These are phyloP conservation scores for Penicillium arizonense DNA, from an alignment of 495 filamentous ascomycete species.

Conservation along the genomic window DNA sequence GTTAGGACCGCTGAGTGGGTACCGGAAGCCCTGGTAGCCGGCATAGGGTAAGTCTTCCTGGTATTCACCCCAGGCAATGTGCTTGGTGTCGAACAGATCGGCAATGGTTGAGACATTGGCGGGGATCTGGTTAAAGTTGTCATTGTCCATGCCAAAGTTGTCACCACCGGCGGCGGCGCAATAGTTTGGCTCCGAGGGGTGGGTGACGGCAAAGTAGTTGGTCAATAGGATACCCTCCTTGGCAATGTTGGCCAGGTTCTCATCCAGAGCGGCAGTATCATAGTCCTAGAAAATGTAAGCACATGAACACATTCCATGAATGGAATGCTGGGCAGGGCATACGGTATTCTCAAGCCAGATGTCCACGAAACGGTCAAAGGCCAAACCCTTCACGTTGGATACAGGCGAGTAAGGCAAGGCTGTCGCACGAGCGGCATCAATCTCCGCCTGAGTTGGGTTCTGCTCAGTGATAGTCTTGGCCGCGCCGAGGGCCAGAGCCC, in stretches of 20 bases:
- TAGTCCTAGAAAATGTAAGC: conserved; percentile 47
- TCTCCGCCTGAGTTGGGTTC: conserved; percentile 31
- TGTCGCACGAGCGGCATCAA: conserved; percentile 30
- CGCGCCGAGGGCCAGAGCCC: conserved; percentile 22
- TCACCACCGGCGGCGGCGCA: conserved; percentile 61
- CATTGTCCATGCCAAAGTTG: conserved; percentile 68
- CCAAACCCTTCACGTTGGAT: conserved; percentile 59
- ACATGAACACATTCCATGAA: conserved; percentile 12
- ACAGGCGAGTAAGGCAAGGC: conserved; percentile 49
- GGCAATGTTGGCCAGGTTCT: conserved; percentile 55
- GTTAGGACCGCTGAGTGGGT: conserved; percentile 47
- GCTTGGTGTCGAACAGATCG: conserved; percentile 67
- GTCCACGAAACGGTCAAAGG: conserved; percentile 63
- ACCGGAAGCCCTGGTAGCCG: conserved; percentile 61
- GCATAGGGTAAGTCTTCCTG: conserved; percentile 68
- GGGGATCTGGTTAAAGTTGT: conserved; percentile 55
- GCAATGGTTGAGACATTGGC: conserved; percentile 65
- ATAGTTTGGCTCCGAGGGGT: conserved; percentile 74
- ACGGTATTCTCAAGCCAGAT: conserved; percentile 78
- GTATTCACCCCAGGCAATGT: conserved; percentile 68
- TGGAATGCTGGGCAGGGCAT: conserved; percentile 29
- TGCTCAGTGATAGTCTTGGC: conserved; percentile 30
- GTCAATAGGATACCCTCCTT: conserved; percentile 61
- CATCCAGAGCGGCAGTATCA: conserved; percentile 46
- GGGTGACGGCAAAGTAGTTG: conserved; percentile 63